These are phyloP conservation scores for Botrytis galanthina DNA, from an alignment of 2,329 filamentous ascomycete genomes.

Conservation along the genomic window DNA sequence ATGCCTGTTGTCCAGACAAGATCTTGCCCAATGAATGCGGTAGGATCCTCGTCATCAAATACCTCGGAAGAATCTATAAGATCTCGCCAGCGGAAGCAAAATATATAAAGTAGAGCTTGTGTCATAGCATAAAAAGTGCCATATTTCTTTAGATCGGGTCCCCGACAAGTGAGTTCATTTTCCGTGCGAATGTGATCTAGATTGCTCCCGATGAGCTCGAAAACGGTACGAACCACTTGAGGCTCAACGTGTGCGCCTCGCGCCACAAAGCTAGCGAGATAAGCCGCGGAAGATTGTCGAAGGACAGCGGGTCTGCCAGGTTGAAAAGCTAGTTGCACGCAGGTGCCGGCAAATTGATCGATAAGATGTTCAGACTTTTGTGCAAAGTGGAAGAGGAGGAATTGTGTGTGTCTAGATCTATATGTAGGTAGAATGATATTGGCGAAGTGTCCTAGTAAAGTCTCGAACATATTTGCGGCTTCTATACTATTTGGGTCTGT, in stretches of 20 bases:
- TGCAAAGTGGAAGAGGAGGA: constrained; percentile 92
- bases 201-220: constrained; percentile 73
- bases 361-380: constrained; percentile 76
- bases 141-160: constrained; percentile 73
- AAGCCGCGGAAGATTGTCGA: constrained; percentile 83
- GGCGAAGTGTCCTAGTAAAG: constrained; percentile 80
- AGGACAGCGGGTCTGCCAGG: constrained; percentile 62
- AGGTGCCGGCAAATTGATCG: constrained; percentile 77
- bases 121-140: constrained; percentile 67
- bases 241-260: constrained; percentile 79
- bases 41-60: constrained; percentile 60
- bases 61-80: constrained; percentile 61
- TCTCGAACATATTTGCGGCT: constrained; percentile 71
- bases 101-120: constrained; percentile 71
- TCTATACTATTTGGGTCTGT: constrained; percentile 63
- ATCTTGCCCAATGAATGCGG: constrained; percentile 64
- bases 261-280: constrained; percentile 91
- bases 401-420: constrained; percentile 90
- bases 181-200: constrained; percentile 71
- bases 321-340: constrained; percentile 70
- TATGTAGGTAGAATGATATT: constrained; percentile 87
- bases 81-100: constrained; percentile 96
- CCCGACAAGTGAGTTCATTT: constrained; percentile 72
- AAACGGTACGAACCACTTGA: constrained; percentile 76
- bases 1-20: constrained; percentile 75